These are phyloP conservation scores for Hemileccinum impolitum DNA, from an alignment of 768 basidiomycete genomes.

Conservation along the genomic window DNA sequence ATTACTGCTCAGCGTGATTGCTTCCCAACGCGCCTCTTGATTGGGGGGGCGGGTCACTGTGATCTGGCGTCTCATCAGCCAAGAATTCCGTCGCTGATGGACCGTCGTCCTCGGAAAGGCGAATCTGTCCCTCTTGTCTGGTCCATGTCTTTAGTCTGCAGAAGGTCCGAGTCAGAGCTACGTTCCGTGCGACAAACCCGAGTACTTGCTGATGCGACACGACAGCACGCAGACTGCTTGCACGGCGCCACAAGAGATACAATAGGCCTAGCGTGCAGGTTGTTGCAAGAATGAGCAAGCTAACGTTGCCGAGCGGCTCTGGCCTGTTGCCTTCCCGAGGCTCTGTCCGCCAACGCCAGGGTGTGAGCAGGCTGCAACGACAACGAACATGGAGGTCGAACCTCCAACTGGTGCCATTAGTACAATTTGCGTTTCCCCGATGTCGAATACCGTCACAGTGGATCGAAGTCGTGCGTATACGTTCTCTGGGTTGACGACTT, in stretches of 20 bases:
- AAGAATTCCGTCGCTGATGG: slow-evolving; percentile 68
- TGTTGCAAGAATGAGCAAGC: slow-evolving; percentile 53
- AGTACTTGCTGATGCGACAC: slow-evolving; percentile 59
- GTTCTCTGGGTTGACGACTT: too few species aligned
- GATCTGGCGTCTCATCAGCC: slow-evolving; percentile 44
- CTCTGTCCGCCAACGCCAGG: slow-evolving; percentile 35
- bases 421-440: background rate
- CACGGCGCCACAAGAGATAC: slow-evolving; percentile 63
- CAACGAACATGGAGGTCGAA: slow-evolving; percentile 1
- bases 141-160: slow-evolving; percentile 57
- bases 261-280: slow-evolving; percentile 54
- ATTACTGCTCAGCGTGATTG: slow-evolving; percentile 1
- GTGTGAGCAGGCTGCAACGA: background rate
- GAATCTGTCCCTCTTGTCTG: slow-evolving; percentile 52
- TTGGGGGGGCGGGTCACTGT: slow-evolving; percentile 22
- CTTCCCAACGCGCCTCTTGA: slow-evolving; percentile 8
- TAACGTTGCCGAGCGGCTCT: slow-evolving; percentile 58
- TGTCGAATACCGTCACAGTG: background rate
- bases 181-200: background rate
- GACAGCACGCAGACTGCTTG: slow-evolving; percentile 50
- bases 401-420: slow-evolving; percentile 28
- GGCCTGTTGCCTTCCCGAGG: slow-evolving; percentile 59
- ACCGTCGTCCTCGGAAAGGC: slow-evolving; percentile 68
- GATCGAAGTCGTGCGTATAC: background rate
- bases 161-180: background rate